Conservation (phyloP, 2,329 filamentous ascomycete species). For the Fonsecaea nubica region DNA sequence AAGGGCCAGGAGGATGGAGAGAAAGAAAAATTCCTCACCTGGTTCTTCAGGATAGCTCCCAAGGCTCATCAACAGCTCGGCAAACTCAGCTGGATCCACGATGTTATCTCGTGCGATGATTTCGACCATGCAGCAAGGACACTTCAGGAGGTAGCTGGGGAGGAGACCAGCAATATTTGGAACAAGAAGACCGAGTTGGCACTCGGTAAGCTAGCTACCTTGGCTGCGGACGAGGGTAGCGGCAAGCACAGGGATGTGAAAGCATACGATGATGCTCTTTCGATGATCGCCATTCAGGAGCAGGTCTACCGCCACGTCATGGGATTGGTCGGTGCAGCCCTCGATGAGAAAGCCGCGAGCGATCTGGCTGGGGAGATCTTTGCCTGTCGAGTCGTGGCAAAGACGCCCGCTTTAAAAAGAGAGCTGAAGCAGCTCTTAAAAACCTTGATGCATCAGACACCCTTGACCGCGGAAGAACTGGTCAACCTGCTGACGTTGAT, state of each 20-base stretch:
- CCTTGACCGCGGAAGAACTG: conserved; percentile 64
- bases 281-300: conserved; percentile 78
- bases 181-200: conserved; percentile 92
- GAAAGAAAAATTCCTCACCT: conserved; percentile 75
- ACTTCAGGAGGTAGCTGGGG: conserved; percentile 72
- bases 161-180: conserved; percentile 81
- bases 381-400: conserved; percentile 60
- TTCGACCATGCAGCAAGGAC: conserved; percentile 75
- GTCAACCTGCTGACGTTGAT: conserved; percentile 77
- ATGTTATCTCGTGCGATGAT: conserved; percentile 77
- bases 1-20: conserved; percentile 61
- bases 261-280: conserved; percentile 32
- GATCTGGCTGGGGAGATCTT: conserved; percentile 76
- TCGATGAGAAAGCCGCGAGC: conserved; percentile 77
- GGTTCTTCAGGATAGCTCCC: conserved; percentile 75
- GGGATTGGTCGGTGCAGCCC: conserved; percentile 70
- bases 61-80: conserved; percentile 61
- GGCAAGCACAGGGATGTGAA: conserved; percentile 49
- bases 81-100: conserved; percentile 93
- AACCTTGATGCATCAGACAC: conserved; percentile 73
- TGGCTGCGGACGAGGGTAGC: conserved; percentile 68
- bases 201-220: conserved; percentile 78
- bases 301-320: conserved; percentile 73
- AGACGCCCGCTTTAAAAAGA: conserved; percentile 70
- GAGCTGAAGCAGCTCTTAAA: conserved; percentile 74